Conservation (phyloP, 2,329 filamentous ascomycete species). For the Mollisiaceae sp. region DNA sequence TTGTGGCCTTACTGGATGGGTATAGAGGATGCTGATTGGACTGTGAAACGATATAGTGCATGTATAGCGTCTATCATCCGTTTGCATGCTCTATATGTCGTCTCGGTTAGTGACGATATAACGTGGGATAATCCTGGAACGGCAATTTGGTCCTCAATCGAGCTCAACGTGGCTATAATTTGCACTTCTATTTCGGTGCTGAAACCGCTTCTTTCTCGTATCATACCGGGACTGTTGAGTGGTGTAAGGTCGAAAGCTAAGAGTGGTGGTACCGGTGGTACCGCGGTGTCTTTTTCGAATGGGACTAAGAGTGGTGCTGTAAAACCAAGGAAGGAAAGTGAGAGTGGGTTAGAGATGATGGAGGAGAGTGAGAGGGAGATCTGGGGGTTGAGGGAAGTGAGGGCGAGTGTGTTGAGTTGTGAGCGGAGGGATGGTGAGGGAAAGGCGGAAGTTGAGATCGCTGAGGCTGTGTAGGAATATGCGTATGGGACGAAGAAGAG, state of each 20-base stretch:
- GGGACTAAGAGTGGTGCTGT: background rate
- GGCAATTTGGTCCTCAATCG: constrained; percentile 13
- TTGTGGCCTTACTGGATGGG: too few species aligned
- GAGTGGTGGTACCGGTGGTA: background rate
- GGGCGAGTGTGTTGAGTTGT: background rate
- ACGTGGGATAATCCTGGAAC: constrained; percentile 21
- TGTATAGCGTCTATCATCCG: constrained; percentile 18
- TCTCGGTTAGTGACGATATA: constrained; percentile 13
- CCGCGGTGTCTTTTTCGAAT: background rate
- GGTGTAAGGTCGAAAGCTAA: background rate
- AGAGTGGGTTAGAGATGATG: background rate
- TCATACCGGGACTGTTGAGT: background rate
- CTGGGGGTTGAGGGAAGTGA: background rate
- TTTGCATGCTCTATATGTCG: constrained; percentile 15
- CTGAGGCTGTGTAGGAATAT: background rate
- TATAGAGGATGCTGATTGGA: background rate
- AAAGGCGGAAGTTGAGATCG: background rate
- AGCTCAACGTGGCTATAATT: constrained; percentile 3
- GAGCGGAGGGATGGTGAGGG: background rate
- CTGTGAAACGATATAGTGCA: constrained; percentile 19
- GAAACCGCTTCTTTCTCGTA: background rate
- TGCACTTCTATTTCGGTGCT: background rate
- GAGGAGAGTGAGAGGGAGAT: background rate
- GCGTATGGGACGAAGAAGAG: background rate
- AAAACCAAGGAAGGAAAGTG: background rate